These are phyloP conservation scores for Monilinia fructigena DNA, from an alignment of 2,329 filamentous ascomycete species.

Conservation along the genomic window DNA sequence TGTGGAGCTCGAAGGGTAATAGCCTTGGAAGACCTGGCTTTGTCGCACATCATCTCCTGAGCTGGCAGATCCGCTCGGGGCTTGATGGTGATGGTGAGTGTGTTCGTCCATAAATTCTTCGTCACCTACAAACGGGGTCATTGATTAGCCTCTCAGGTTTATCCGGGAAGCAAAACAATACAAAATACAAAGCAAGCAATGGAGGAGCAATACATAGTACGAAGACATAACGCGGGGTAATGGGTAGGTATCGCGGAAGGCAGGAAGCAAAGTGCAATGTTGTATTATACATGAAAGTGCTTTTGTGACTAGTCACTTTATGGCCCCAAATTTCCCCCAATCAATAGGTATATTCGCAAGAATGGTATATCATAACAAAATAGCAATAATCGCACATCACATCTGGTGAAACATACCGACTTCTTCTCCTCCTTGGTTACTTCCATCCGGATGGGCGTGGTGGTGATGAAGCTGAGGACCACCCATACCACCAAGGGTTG, in stretches of 20 bases:
- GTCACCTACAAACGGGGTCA: conserved; percentile 49
- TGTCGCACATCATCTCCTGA: conserved; percentile 68
- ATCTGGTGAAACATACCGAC: conserved; percentile 96
- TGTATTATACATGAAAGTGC: conserved; percentile 42
- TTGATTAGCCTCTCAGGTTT: conserved; percentile 40
- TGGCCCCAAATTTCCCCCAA: conserved; percentile 27
- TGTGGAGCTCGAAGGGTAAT: conserved; percentile 62
- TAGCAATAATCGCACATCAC: conserved; percentile 47
- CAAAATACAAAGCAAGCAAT: conserved; percentile 27
- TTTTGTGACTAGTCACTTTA: conserved; percentile 31
- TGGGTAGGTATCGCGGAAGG: conserved; percentile 34
- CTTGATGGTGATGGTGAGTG: conserved; percentile 65
- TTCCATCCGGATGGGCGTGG: conserved; percentile 67
- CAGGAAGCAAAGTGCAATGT: conserved; percentile 39
- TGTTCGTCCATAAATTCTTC: conserved; percentile 63
- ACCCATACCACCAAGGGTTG: conserved; percentile 66
- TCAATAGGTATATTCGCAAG: conserved; percentile 35
- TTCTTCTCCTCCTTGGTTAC: conserved; percentile 68
- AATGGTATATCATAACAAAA: conserved; percentile 41
- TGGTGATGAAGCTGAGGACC: conserved; percentile 65
- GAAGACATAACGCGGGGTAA: conserved; percentile 36
- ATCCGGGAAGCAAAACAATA: conserved; percentile 34
- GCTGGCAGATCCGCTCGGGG: conserved; percentile 51
- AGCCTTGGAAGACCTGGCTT: conserved; percentile 71
- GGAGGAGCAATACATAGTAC: conserved; percentile 32